These are phyloP conservation scores for Termitomyces sp. DNA, from an alignment of 1,284 basidiomycete genomes.

Conservation along the genomic window DNA sequence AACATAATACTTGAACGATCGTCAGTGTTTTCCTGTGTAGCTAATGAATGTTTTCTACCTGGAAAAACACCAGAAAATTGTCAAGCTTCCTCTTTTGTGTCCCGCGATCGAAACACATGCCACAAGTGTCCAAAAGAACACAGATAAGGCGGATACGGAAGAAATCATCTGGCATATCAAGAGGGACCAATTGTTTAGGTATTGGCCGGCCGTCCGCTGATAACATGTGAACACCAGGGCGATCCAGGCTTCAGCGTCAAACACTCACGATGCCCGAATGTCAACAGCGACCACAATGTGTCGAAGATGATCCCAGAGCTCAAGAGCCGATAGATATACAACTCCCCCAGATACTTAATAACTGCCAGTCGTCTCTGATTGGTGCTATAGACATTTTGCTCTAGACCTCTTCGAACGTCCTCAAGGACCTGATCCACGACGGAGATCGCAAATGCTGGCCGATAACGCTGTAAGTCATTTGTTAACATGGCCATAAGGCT, in stretches of 20 bases:
- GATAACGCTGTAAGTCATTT: constrained; percentile 90
- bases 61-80: constrained; percentile 89
- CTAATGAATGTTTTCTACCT: constrained; percentile 46
- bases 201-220: constrained; percentile 84
- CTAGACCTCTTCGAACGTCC: constrained; percentile 85
- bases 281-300: constrained; percentile 91
- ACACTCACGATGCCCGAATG: constrained; percentile 89
- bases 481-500: constrained; percentile 91
- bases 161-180: constrained; percentile 94
- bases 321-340: constrained; percentile 95
- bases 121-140: constrained; percentile 90
- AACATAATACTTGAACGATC: constrained; percentile 68
- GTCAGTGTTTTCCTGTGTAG: not conserved
- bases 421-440: constrained; percentile 95
- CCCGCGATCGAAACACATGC: constrained; percentile 96
- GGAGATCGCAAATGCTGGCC: constrained; percentile 81
- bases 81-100: constrained; percentile 89
- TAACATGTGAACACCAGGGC: constrained; percentile 11
- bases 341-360: constrained; percentile 91
- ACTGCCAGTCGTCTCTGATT: constrained; percentile 92
- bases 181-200: constrained; percentile 69
- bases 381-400: constrained; percentile 92
- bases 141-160: constrained; percentile 93
- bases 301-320: constrained; percentile 90
- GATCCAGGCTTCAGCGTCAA: constrained; percentile 1